Conservation (phyloP, 2,329 filamentous ascomycete species). For the Polytolypa hystricis region DNA sequence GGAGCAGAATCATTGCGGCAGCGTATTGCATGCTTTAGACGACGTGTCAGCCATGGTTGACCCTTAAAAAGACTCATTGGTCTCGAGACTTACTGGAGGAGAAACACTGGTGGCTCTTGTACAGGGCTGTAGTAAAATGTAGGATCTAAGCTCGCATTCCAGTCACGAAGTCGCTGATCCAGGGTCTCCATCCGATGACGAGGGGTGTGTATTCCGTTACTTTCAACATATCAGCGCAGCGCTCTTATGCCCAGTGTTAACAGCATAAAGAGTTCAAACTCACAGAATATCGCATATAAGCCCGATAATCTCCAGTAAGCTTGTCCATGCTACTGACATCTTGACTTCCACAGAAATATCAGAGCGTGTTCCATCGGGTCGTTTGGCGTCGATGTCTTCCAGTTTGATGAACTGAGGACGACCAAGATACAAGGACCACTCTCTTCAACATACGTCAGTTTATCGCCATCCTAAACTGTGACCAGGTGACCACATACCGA, state of each 20-base stretch:
- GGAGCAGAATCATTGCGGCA: constrained; percentile 6
- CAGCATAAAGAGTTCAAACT: too few species aligned
- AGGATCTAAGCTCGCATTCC: constrained; percentile 9
- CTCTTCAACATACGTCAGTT: constrained; percentile 2
- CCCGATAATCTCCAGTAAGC: constrained; percentile 8
- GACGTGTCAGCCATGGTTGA: too few species aligned
- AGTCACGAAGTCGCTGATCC: constrained; percentile 8
- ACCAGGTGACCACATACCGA: constrained; percentile 5
- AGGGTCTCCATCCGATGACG: too few species aligned
- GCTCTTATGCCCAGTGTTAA: too few species aligned
- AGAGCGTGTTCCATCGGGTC: too few species aligned
- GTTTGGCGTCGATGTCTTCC: constrained; percentile 9
- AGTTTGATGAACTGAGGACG: constrained; percentile 9
- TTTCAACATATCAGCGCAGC: too few species aligned
- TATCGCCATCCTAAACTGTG: too few species aligned
- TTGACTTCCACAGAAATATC: too few species aligned
- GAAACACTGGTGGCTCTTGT: too few species aligned
- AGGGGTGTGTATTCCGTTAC: too few species aligned
- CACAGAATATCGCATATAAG: constrained; percentile 12
- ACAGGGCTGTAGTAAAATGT: constrained; percentile 8
- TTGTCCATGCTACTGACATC: constrained; percentile 10
- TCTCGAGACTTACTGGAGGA: too few species aligned
- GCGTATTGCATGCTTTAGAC: constrained; percentile 9
- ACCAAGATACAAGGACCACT: constrained; percentile 13
- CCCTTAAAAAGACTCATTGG: too few species aligned